Conservation (phyloP, 2,329 filamentous ascomycete species). For the Akanthomyces uredinophilus region DNA sequence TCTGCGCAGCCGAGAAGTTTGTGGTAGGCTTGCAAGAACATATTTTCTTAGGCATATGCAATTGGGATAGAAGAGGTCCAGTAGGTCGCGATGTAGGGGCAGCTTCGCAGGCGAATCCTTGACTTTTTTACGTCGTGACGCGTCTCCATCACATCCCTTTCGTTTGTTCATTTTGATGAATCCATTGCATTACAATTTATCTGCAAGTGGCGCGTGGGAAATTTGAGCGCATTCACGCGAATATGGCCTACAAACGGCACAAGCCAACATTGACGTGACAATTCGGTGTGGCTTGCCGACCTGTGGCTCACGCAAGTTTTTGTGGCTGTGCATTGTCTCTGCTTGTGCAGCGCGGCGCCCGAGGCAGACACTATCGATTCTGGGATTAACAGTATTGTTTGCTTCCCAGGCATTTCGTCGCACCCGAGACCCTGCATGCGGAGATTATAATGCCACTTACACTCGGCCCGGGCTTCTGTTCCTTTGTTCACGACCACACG, state of each 20-base stretch:
- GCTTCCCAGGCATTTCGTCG: background rate
- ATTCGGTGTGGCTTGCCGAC: background rate
- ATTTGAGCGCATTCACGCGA: background rate
- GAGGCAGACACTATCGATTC: background rate
- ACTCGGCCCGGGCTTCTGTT: background rate
- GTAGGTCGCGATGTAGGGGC: constrained; percentile 52
- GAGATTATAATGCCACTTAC: background rate
- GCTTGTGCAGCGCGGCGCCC: background rate
- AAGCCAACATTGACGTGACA: background rate
- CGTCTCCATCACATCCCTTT: constrained; percentile 17
- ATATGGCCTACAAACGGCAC: background rate
- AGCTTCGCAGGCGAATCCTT: background rate
- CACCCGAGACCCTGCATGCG: background rate
- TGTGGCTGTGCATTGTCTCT: background rate
- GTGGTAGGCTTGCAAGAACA: constrained; percentile 60
- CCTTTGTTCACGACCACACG: background rate
- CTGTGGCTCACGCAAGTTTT: background rate
- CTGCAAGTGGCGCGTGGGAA: background rate
- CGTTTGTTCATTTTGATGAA: constrained; percentile 5
- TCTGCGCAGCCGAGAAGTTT: constrained; percentile 57
- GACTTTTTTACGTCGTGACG: constrained; percentile 20
- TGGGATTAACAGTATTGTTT: background rate
- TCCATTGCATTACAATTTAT: background rate
- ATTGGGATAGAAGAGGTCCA: constrained; percentile 62
- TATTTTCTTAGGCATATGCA: constrained; percentile 66